phyloP scores from a whole-genome alignment of 805 yeast genomes.

The Barnettozyma sp. region DNA sequence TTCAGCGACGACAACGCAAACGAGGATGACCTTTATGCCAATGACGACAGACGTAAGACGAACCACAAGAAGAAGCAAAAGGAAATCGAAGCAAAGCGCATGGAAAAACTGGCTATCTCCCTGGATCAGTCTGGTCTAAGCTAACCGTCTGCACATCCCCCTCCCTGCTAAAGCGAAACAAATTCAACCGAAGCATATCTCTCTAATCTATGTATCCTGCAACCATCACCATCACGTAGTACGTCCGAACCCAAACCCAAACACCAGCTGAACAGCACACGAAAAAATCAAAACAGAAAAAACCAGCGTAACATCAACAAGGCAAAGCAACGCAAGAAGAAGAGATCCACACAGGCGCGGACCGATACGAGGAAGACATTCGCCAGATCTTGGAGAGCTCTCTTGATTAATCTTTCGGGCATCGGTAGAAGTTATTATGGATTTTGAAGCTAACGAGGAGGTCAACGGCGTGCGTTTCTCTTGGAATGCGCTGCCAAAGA shows the following conservation, averaged over 20 bases:
- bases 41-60: conserved; percentile 11
- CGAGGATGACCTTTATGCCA: conserved; percentile 12
- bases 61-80: conserved; percentile 17
- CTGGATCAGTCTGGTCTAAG: conserved; percentile 21
- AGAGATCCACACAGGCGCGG: neutral
- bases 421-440: too few species aligned
- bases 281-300: conserved; percentile 1
- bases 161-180: too few species aligned
- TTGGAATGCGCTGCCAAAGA: conserved; percentile 84
- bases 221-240: too few species aligned
- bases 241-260: too few species aligned
- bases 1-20: conserved; percentile 11
- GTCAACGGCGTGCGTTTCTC: conserved; percentile 66
- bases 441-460: conserved; percentile 60
- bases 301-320: neutral
- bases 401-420: too few species aligned
- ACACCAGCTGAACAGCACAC: conserved; percentile 9
- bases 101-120: conserved; percentile 15
- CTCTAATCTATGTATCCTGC: too few species aligned
- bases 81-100: conserved; percentile 20
- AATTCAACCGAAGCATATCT: too few species aligned
- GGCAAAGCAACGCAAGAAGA: neutral
- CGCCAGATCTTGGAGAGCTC: too few species aligned
- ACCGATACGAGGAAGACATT: neutral
- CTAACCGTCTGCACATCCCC: conserved; percentile 5